Conservation (phyloP, 495 filamentous ascomycete genomes). For the Xylaria scruposa region DNA sequence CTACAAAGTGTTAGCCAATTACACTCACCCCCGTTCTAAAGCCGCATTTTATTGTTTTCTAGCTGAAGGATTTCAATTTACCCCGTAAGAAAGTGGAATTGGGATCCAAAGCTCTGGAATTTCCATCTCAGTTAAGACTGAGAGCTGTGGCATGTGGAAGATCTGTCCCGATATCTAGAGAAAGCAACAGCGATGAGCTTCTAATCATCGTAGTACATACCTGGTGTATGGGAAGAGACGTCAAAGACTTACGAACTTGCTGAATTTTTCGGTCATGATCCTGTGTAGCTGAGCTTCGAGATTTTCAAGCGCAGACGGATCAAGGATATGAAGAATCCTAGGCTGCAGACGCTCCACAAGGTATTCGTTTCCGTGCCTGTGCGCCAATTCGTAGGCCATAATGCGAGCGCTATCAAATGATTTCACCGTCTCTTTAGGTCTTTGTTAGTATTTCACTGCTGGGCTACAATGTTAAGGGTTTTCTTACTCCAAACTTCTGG, state of each 20-base stretch:
- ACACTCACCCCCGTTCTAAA: background rate
- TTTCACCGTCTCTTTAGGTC: background rate
- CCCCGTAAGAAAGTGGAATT: background rate
- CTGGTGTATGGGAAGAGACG: background rate
- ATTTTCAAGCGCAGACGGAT: background rate
- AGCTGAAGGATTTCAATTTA: background rate
- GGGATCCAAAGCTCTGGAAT: background rate
- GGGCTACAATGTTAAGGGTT: background rate
- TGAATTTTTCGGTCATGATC: background rate
- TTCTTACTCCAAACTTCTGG: background rate
- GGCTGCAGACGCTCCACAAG: background rate
- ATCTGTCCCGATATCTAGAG: background rate
- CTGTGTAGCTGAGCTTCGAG: background rate
- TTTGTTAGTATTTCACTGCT: background rate
- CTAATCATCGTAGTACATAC: background rate
- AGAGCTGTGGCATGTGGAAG: background rate
- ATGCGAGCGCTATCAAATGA: background rate
- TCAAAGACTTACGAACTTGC: background rate
- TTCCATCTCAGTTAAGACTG: background rate
- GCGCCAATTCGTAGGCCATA: background rate
- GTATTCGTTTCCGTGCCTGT: background rate
- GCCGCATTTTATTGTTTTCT: background rate
- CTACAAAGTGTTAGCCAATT: background rate
- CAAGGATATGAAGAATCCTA: background rate
- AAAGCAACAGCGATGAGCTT: background rate